These are phyloP conservation scores for Paraglomus occultum DNA, from an alignment of 192 early-diverging fungal genomes.

Conservation along the genomic window DNA sequence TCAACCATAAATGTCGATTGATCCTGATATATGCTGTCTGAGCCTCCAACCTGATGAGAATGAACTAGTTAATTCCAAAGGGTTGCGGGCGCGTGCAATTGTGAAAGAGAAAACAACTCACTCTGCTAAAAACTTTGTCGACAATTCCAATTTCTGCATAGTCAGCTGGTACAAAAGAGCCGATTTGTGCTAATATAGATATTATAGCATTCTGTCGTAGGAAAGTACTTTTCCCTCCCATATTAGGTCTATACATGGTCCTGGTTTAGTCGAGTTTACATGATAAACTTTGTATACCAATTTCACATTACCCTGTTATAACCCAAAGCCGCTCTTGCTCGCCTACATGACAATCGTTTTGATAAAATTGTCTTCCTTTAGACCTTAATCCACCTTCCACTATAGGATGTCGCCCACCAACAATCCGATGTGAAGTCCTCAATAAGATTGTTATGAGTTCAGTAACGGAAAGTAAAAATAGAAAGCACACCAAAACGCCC, in stretches of 20 bases:
- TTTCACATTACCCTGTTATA: conserved; percentile 37
- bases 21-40: conserved; percentile 48
- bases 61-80: not conserved
- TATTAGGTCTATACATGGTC: conserved; percentile 41
- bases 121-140: conserved; percentile 51
- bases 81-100: not conserved
- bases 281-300: not conserved
- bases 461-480: not conserved
- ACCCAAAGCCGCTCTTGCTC: conserved; percentile 41
- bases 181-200: conserved; percentile 52
- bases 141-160: conserved; percentile 44
- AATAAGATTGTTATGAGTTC: not conserved
- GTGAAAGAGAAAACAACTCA: conserved; percentile 30
- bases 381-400: conserved; percentile 54
- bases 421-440: conserved; percentile 25
- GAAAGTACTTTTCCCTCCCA: conserved; percentile 57
- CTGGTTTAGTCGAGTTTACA: not conserved
- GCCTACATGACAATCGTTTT: conserved; percentile 55
- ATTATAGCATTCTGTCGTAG: conserved; percentile 52
- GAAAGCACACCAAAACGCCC: not conserved
- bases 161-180: conserved; percentile 51
- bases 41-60: conserved; percentile 46
- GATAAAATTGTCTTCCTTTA: conserved; percentile 49
- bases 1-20: conserved; percentile 58
- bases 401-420: conserved; percentile 58